Percentiles rank a stretch among this genome's conserved stretches.
Conservation (phyloP, 768 basidiomycete genomes). For the Xerocomellus chrysenteron region DNA sequence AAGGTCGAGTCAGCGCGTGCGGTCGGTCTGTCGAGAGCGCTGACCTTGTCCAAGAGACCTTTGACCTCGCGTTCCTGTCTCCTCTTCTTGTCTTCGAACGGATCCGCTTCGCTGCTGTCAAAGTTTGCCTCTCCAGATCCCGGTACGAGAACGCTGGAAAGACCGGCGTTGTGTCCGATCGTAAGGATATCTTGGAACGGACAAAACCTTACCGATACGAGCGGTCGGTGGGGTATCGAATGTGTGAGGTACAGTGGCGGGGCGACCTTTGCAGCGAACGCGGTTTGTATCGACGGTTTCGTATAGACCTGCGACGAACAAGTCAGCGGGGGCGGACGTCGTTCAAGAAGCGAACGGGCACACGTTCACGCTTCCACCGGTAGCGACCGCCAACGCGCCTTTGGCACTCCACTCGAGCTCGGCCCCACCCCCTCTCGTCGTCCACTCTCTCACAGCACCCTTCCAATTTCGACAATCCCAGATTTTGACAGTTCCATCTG, state of each 20-base stretch:
- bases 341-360: slow-evolving; percentile 15
- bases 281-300: slow-evolving; percentile 59
- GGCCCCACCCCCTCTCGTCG: slow-evolving; percentile 60
- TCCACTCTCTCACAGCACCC: slow-evolving; percentile 80
- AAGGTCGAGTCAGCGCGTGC: background rate
- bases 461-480: slow-evolving; percentile 99
- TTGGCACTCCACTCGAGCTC: slow-evolving; percentile 84
- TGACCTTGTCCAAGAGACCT: slow-evolving; percentile 83
- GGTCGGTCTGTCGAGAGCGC: background rate
- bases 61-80: slow-evolving; percentile 90
- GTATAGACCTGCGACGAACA: slow-evolving; percentile 60
- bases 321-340: background rate
- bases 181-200: slow-evolving; percentile 87
- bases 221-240: slow-evolving; percentile 75
- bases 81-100: slow-evolving; percentile 82
- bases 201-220: slow-evolving; percentile 76
- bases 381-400: slow-evolving; percentile 79
- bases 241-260: slow-evolving; percentile 91
- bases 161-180: slow-evolving; percentile 72
- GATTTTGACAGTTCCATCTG: slow-evolving; percentile 87
- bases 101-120: slow-evolving; percentile 91
- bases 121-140: slow-evolving; percentile 95
- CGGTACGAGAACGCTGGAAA: slow-evolving; percentile 86
- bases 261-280: slow-evolving; percentile 45
- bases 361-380: slow-evolving; percentile 83